phyloP scores from a whole-genome alignment of 2,329 filamentous ascomycete genomes.

The Ustulina deusta region DNA sequence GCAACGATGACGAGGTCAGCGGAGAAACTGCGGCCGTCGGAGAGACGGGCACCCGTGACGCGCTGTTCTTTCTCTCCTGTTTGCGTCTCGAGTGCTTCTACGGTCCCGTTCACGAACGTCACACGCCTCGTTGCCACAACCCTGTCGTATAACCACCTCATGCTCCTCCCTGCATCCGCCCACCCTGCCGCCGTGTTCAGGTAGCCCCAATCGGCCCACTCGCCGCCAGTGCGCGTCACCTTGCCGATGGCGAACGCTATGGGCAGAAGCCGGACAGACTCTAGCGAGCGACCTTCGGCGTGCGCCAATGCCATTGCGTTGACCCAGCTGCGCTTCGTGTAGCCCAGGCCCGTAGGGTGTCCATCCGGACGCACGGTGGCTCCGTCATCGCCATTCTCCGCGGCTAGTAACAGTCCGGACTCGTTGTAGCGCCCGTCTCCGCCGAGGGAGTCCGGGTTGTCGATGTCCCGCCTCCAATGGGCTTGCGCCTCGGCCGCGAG shows the following conservation, averaged over 20 bases:
- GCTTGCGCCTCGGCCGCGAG: slow-evolving; percentile 78
- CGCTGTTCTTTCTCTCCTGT: slow-evolving; percentile 46
- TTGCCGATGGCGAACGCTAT: slow-evolving; percentile 58
- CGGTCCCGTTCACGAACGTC: slow-evolving; percentile 64
- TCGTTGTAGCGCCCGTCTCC: slow-evolving; percentile 76
- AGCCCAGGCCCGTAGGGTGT: slow-evolving; percentile 64
- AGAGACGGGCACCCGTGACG: slow-evolving; percentile 70
- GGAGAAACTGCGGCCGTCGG: slow-evolving; percentile 59
- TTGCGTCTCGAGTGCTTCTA: slow-evolving; percentile 53
- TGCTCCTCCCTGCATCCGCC: slow-evolving; percentile 80
- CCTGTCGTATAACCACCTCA: slow-evolving; percentile 71
- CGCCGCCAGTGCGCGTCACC: slow-evolving; percentile 61
- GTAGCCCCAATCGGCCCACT: slow-evolving; percentile 75
- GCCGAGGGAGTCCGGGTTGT: slow-evolving; percentile 64
- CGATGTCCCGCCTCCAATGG: slow-evolving; percentile 73
- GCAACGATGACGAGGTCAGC: slow-evolving; percentile 84
- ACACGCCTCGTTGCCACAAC: slow-evolving; percentile 68
- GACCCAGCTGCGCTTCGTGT: slow-evolving; percentile 69
- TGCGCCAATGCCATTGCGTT: slow-evolving; percentile 69
- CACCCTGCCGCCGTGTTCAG: slow-evolving; percentile 81
- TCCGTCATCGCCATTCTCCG: slow-evolving; percentile 54
- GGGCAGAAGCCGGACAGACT: slow-evolving; percentile 60
- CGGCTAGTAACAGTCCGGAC: slow-evolving; percentile 74
- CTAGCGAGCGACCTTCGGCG: slow-evolving; percentile 52
- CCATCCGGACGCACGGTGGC: slow-evolving; percentile 49